Base-by-base conservation (phyloP, 176 grass and related monocot species). In the Musa acuminata region DNA sequence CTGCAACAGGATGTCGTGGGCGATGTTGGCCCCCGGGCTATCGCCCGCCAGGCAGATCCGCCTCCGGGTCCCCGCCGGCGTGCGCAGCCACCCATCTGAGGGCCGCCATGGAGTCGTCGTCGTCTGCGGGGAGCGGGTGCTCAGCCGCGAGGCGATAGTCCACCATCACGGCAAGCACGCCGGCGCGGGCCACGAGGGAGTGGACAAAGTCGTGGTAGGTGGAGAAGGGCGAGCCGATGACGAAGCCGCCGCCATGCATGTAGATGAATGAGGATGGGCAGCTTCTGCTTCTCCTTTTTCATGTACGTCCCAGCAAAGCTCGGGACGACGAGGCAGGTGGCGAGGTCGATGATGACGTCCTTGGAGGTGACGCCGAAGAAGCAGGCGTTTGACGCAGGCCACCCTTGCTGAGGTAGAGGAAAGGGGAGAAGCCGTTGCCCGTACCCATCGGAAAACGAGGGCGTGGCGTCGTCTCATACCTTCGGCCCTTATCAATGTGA, bases 91-190 rank as follows among this genome's bases (percentile, higher is more conserved):
- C 53, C 72, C 72, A 74, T 16, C 0, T 51, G 24, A 74, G 13
- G 13, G 72, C 72, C 14, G 11, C 22, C 6, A 27, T 8, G 23
- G 72, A 55, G 54, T 91, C 88, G 1, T 24, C 24, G 24, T 24
- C 1, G 24, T 24, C 24, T 1, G 83, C 67, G 11, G 86, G 84
- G 54, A 96, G 71, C 6, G 58, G 87, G 80, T 90, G 80, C 62
- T 90, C 91, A 8, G 91, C 85, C 5, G 91, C 87, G 13, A 90
- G 87, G 65, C 91, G 85, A 75, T 94, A 90, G 27, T 90, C 85
- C 5, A 93, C 79, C 19, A 84, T 89, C 55, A 94, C 83, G 35
- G 48, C 87, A 63, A 95, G 49, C 2, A 69, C 67, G 13, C 43
- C 16, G 35, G 27, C 29, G 43, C 27, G 43, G 14, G 35, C 67